phyloP scores from a whole-genome alignment of 148 eudicot species.

The Vaccinium myrtillus region DNA sequence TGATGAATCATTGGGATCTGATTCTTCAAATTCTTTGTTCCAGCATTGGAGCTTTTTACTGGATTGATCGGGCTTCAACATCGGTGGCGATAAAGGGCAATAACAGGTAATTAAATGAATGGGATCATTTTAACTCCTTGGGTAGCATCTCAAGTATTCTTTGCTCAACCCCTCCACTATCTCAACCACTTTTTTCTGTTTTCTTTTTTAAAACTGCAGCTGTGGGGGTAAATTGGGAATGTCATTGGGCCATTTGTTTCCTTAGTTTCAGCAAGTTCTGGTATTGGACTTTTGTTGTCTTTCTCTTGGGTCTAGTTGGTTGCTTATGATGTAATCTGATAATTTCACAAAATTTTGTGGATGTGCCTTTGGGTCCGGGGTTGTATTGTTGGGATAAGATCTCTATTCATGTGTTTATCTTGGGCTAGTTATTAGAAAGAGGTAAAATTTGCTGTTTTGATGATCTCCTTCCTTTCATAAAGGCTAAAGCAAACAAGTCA shows the following conservation, averaged over 20 bases:
- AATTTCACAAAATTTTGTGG: neutral
- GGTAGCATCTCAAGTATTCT: slow-evolving; percentile 11
- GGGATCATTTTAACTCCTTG: neutral
- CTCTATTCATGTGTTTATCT: neutral
- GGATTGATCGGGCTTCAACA: slow-evolving; percentile 82
- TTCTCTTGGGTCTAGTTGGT: neutral
- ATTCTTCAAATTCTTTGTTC: slow-evolving; percentile 19
- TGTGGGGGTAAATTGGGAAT: neutral
- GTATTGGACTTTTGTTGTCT: neutral
- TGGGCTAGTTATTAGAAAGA: neutral
- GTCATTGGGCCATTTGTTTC: neutral
- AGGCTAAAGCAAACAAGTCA: neutral
- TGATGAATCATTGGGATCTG: neutral
- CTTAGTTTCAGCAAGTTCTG: neutral
- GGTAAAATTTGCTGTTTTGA: neutral
- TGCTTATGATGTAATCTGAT: slow-evolving; percentile 3
- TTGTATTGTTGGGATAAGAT: neutral
- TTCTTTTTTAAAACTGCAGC: neutral
- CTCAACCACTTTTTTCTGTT: neutral
- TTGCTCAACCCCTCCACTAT: neutral
- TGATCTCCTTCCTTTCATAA: neutral
- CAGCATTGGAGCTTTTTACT: slow-evolving; percentile 90
- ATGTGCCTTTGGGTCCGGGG: neutral
- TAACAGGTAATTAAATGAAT: slow-evolving; percentile 41
- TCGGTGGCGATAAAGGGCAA: slow-evolving; percentile 54